Base-by-base conservation (phyloP, 371 early-diverging fungal species). In the Parasitella parasitica region DNA sequence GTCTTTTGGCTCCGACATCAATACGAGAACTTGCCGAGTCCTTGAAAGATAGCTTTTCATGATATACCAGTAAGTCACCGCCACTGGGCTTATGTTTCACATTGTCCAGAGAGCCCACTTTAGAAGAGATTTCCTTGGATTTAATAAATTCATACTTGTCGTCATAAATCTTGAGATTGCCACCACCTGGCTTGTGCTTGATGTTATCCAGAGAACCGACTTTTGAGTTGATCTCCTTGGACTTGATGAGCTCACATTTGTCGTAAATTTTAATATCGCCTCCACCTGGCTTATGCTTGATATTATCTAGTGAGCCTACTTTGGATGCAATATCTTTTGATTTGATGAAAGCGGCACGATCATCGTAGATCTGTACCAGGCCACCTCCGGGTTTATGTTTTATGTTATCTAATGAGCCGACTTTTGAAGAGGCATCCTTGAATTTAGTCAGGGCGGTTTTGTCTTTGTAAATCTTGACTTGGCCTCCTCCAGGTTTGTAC, bases 301-400 rank as follows among this genome's bases (percentile, higher is more conserved):
- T 58, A 18, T 67, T 67, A 16, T 67, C 67, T 26, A 57, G 16
- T 1, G 67, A 67, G 2, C 67, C 67, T 0, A 67, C 55, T 32
- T 67, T 67, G 3, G 68, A 63, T 0, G 48, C 11, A 9, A 65
- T 32, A 24, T 26, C 32, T 30, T 65, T 65, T 12, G 60, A 50
- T 24, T 50, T 65, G 28, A 59, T 65, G 15, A 43, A 67, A 12
- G 54, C 56, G 7, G 30, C 28, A 32, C 53, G 55, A 18, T 69
- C 69, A 32, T 64, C 64, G 28, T 50, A 69, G 11, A 69, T 59
- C 16, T 54, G 50, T 2, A 51, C 12, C 1, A 55, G 41, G 0
- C 64, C 69, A 2, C 69, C 65, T 0, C 62, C 57, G 7, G 66
- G 62, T 12, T 66, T 69, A 34, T 69, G 70, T 18, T 69, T 69